Conservation (phyloP, 352 stramenopile genomes). For the Phytophthora citrophthora region DNA sequence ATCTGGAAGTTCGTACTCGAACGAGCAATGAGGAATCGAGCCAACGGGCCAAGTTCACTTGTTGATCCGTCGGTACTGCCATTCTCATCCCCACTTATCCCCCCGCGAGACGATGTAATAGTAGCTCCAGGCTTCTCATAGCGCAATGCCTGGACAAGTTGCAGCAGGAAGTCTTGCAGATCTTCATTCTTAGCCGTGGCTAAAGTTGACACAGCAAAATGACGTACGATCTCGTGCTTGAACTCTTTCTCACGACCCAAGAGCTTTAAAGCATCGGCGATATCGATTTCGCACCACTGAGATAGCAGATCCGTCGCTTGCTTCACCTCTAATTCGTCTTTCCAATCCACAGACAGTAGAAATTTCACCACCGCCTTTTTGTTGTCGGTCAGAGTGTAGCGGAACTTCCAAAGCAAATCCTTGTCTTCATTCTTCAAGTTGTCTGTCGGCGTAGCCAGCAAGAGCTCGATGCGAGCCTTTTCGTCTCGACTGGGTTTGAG, state of each 20-base stretch:
- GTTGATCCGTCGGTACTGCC: conserved; percentile 47
- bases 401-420: conserved; percentile 96
- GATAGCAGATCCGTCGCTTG: conserved; percentile 88
- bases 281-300: conserved; percentile 94
- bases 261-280: conserved; percentile 98
- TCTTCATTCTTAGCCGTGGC: conserved; percentile 96
- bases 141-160: conserved; percentile 98
- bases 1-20: conserved; percentile 95
- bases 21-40: conserved; percentile 94
- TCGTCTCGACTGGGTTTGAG: conserved; percentile 97
- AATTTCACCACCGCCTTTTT: conserved; percentile 98
- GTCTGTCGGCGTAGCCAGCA: conserved; percentile 94
- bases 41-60: conserved; percentile 81
- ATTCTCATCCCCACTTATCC: conserved; percentile 50
- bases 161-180: conserved; percentile 96
- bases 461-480: conserved; percentile 90
- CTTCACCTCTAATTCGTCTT: conserved; percentile 96
- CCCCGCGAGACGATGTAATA: conserved; percentile 43
- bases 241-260: conserved; percentile 93
- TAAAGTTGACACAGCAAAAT: conserved; percentile 97
- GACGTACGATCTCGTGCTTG: conserved; percentile 91
- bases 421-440: conserved; percentile 93
- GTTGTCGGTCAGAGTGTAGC: conserved; percentile 96
- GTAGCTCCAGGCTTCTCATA: conserved; percentile 70
- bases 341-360: conserved; percentile 98